phyloP scores from a whole-genome alignment of 2,329 filamentous ascomycete species.

The Sclerotinia nivalis region DNA sequence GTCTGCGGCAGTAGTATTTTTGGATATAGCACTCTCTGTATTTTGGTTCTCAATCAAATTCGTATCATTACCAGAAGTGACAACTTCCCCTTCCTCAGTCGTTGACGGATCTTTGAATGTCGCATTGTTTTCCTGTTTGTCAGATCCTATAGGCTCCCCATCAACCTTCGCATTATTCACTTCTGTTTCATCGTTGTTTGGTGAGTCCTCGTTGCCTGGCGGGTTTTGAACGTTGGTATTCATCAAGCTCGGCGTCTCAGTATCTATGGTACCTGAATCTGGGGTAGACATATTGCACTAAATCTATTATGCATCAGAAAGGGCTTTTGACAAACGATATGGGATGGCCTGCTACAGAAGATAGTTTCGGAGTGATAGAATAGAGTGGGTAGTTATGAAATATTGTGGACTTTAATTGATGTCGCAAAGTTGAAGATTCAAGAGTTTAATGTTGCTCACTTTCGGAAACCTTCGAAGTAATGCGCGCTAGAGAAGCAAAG shows the following conservation, averaged over 20 bases:
- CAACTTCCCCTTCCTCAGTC: slow-evolving; percentile 21
- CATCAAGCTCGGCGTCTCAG: slow-evolving; percentile 5
- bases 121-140: not conserved
- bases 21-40: slow-evolving; percentile 21
- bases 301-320: slow-evolving; percentile 25
- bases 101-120: not conserved
- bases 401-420: not conserved
- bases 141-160: not conserved
- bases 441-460: slow-evolving; percentile 3
- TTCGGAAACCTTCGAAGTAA: slow-evolving; percentile 6
- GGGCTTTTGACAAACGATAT: slow-evolving; percentile 23
- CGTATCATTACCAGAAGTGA: slow-evolving; percentile 23
- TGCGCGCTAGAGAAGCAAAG: not conserved
- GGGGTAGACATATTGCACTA: slow-evolving; percentile 25
- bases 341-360: slow-evolving; percentile 21
- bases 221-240: not conserved
- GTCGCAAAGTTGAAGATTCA: slow-evolving; percentile 10
- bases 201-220: not conserved
- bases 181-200: slow-evolving; percentile 18
- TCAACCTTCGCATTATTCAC: not conserved
- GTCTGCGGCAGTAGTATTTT: slow-evolving; percentile 20
- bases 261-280: slow-evolving; percentile 20
- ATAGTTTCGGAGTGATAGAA: not conserved
- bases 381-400: slow-evolving; percentile 1
- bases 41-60: slow-evolving; percentile 28